Conservation (phyloP, 768 basidiomycete genomes). For the Suillus discolor region DNA sequence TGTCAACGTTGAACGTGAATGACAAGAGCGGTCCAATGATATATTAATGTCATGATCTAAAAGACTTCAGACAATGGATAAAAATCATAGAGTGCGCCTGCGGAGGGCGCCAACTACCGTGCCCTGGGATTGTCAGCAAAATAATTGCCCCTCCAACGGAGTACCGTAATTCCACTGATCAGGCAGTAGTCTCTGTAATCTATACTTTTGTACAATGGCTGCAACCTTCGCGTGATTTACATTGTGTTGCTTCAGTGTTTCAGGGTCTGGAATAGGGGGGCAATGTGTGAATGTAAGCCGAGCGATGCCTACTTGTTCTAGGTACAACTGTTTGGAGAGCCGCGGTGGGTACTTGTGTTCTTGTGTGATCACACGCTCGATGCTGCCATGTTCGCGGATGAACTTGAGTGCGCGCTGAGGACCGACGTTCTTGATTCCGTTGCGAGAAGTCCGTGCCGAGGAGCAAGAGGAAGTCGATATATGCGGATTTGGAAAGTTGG, state of each 20-base stretch:
- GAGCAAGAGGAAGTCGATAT: conserved; percentile 84
- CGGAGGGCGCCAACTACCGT: background rate
- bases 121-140: conserved; percentile 62
- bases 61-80: background rate
- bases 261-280: conserved; percentile 59
- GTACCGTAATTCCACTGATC: conserved; percentile 46
- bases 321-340: conserved; percentile 50
- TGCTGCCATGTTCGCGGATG: conserved; percentile 69
- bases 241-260: conserved; percentile 35
- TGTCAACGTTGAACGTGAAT: background rate
- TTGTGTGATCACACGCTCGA: conserved; percentile 65
- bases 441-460: conserved; percentile 91
- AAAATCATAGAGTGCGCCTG: background rate
- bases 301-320: conserved; percentile 64
- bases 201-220: conserved; percentile 51
- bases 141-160: conserved; percentile 62
- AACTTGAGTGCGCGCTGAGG: conserved; percentile 76
- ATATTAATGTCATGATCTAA: background rate
- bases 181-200: conserved; percentile 44
- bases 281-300: conserved; percentile 62
- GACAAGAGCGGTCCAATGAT: background rate
- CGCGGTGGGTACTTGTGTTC: conserved; percentile 56
- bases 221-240: conserved; percentile 46
- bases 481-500: conserved; percentile 56
- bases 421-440: conserved; percentile 81